A percentile compares a stretch with the other conserved stretches of the same genome.
Conservation (phyloP, 208 protist genomes). For the Leishmania amazonensis region DNA sequence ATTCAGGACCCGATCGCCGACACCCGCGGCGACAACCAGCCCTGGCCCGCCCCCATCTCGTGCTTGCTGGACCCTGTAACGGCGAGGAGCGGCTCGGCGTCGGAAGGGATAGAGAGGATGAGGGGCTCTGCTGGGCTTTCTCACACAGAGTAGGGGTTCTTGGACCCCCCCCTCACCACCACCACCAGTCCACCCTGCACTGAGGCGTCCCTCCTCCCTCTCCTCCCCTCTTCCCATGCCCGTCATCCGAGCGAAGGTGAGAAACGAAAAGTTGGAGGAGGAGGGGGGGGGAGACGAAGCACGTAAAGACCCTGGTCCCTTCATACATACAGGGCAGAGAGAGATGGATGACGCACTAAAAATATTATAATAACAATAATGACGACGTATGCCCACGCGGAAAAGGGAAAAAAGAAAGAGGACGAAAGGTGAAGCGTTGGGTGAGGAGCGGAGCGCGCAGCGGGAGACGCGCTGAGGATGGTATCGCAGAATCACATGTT, state of each 20-base stretch:
- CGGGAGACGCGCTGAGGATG: neutral
- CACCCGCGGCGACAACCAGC: too few relatives aligned
- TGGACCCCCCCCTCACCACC: neutral
- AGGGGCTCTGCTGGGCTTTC: neutral
- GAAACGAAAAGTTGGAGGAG: neutral
- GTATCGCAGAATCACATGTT: neutral
- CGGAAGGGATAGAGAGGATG: neutral
- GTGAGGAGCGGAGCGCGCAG: neutral
- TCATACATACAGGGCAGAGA: neutral
- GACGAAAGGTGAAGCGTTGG: neutral
- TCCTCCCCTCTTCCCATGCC: too few relatives aligned
- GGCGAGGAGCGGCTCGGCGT: neutral
- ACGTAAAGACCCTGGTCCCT: too few relatives aligned
- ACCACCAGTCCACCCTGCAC: too few relatives aligned
- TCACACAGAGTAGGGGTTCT: neutral
- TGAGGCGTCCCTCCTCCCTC: too few relatives aligned
- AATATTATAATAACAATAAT: neutral
- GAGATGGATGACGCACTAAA: neutral
- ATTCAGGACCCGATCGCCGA: neutral
- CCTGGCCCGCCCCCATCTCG: neutral
- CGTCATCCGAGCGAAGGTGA: neutral
- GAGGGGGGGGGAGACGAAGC: neutral
- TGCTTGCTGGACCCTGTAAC: neutral
- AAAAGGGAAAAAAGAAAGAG: neutral
- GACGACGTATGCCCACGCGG: neutral